A percentile compares a stretch with the other conserved stretches of the same genome.
These are phyloP conservation scores for Daedaleopsis nitida DNA, from an alignment of 768 basidiomycete species.

Conservation along the genomic window DNA sequence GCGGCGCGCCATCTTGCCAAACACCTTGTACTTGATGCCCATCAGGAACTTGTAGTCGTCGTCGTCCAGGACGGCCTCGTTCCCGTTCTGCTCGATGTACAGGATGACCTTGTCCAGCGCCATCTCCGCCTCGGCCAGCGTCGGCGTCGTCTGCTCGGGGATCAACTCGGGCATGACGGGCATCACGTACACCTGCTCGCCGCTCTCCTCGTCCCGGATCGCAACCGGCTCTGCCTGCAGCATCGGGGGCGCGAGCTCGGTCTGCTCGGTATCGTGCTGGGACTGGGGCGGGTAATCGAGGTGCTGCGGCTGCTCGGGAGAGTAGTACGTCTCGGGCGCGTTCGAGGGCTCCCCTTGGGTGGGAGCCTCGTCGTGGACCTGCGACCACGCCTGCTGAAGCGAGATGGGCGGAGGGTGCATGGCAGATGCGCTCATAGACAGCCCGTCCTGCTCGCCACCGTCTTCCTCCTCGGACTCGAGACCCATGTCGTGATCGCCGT, in stretches of 20 bases:
- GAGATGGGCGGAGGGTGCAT: background rate
- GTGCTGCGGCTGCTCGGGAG: background rate
- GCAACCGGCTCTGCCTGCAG: conserved; percentile 5
- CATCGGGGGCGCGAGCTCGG: conserved; percentile 1
- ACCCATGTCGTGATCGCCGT: conserved; percentile 3
- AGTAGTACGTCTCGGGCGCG: background rate
- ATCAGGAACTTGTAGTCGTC: conserved; percentile 44
- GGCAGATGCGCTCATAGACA: background rate
- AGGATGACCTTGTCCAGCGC: conserved; percentile 55
- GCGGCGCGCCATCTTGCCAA: conserved; percentile 12
- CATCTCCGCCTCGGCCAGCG: conserved; percentile 52
- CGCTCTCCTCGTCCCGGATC: conserved; percentile 4
- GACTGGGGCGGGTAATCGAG: conserved; percentile 1
- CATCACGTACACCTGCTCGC: conserved; percentile 9
- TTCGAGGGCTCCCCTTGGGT: background rate
- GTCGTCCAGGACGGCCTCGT: conserved; percentile 27
- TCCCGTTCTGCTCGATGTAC: conserved; percentile 49
- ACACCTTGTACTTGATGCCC: conserved; percentile 54
- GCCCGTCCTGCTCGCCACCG: background rate
- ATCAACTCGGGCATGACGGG: conserved; percentile 14
- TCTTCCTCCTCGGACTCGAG: conserved; percentile 9
- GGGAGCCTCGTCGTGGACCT: background rate
- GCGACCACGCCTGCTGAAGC: background rate
- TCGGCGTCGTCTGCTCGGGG: conserved; percentile 28
- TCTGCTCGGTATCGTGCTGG: background rate